A percentile compares a stretch with the other conserved stretches of the same genome.
Conservation (phyloP, 169 alveolate genomes). For the Plasmodium blacklocki region DNA sequence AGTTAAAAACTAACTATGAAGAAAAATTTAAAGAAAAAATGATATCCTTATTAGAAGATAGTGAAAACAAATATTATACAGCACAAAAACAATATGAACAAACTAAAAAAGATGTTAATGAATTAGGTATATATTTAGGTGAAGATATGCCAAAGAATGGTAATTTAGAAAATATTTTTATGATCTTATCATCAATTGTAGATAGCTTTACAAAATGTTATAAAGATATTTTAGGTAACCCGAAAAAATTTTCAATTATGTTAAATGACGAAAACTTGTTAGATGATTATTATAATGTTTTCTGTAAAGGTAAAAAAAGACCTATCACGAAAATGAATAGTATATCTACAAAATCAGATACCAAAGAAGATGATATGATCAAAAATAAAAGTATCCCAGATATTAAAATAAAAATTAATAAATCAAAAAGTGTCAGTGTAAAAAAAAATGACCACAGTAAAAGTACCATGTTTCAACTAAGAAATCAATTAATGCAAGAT, state of each 20-base stretch:
- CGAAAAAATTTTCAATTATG: constrained; percentile 66
- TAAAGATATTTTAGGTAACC: constrained; percentile 61
- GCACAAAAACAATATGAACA: constrained; percentile 52
- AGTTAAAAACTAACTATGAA: constrained; percentile 52
- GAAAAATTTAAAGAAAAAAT: constrained; percentile 69
- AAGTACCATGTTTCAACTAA: constrained; percentile 49
- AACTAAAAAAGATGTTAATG: constrained; percentile 56
- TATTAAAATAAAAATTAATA: constrained; percentile 10
- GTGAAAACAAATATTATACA: constrained; percentile 46
- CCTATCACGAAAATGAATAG: not conserved
- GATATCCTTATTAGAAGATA: constrained; percentile 44
- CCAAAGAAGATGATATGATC: not conserved
- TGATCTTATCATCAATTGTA: constrained; percentile 67
- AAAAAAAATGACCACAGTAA: constrained; percentile 36
- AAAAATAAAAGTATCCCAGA: constrained; percentile 1
- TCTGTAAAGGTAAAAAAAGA: constrained; percentile 38
- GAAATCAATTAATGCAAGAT: constrained; percentile 29
- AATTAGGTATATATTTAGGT: constrained; percentile 58
- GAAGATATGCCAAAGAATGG: constrained; percentile 58
- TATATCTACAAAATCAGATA: constrained; percentile 3
- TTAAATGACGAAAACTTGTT: constrained; percentile 62
- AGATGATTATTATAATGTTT: constrained; percentile 71
- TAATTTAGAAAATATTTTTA: constrained; percentile 69
- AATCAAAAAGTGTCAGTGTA: constrained; percentile 8
- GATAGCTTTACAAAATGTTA: constrained; percentile 72